Base-by-base conservation (phyloP, 176 grass and related monocot species). In the Zoysia pacifica region DNA sequence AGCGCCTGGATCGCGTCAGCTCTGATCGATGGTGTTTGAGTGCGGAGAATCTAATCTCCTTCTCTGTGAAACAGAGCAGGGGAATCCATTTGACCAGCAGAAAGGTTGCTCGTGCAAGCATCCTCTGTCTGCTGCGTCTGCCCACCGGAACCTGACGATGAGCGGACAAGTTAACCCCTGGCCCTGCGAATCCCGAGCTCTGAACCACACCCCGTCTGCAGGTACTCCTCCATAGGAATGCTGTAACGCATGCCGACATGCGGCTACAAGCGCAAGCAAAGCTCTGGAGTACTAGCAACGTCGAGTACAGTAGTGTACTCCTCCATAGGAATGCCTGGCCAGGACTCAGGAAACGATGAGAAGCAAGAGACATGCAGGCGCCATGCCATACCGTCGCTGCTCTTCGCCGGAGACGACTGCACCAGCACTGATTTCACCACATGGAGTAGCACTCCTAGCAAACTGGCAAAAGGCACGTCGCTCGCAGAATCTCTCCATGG, bases 21-120 rank as follows among this genome's bases (percentile, higher is more conserved):
- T 19, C 62, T 45, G 14, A 6, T 28, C 28, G 28, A 28, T 10
- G 11, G 51, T 6, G 8, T 73, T 45, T 44, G 20, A 44, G 62
- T 42, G 54, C 51, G 18, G 69, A 50, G 68, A 79, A 88, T 73
- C 62, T 62, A 51, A 0, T 48, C 11, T 36, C 59, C 48, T 62
- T 47, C 20, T 14, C 12, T 50, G 11, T 1, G 19, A 63, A 62
- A 48, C 16, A 0, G 39, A 39, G 61, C 58, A 36, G 74, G 41
- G 62, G 62, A 80, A 84, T 68, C 63, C 41, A 47, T 40, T 48
- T 54, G 70, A 79, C 48, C 64, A 38, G 63, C 60, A 50, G 36
- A 73, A 73, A 87, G 67, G 67, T 44, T 44, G 74, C 36, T 60
- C 59, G 72, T 49, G 60, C 80, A 73, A 58, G 44, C 78, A 67